Evolutionary conservation across 208 protist genomes (phyloP), one percentile per base, ranked within the genome.

Genomic region (Leishmania major): DNA sequence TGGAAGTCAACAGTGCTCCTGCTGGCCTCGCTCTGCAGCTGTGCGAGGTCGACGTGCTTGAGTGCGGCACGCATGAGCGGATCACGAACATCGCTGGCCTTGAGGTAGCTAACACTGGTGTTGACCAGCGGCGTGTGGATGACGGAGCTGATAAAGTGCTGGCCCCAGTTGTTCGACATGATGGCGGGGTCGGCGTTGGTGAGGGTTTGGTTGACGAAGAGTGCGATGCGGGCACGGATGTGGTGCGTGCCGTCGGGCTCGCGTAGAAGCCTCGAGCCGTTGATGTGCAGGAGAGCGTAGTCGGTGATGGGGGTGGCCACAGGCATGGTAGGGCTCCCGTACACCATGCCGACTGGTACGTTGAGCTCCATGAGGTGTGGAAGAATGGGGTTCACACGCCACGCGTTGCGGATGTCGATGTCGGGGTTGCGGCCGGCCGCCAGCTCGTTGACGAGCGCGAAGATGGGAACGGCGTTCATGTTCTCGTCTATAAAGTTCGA

Each of bases 41-140:
- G 31, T 15, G 51, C 60, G 4, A 88, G 40, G 67, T 87, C 31
- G 15, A 91, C 59, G 62, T 87, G 81, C 77, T 75, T 53, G 31
- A 91, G 60, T 53, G 85, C 88, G 28, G 73, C 71, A 5, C 80
- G 74, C 88, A 91, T 88, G 57, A 91, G 75, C 1, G 88, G 85
- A 79, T 89, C 76, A 57, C 35, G 45, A 22, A 89, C 64, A n/a
- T 89, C 60, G 53, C 83, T 87, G 2, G 74, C 57, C 17, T 45
- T 28, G 40, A 87, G 66, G 64, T 83, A 89, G 35, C 40, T 60
- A 0, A 78, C 35, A 51, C 28, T 15, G 60, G 13, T 17, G 31
- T 7, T 5, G 10, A 66, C 17, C 10, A 45, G 1, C 10, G 49
- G 25, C 25, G 11, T 28, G 37, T 55, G 2, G 8, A 83, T 53